Conservation (phyloP, 2,329 filamentous ascomycete genomes). For the Diaporthe sp. region DNA sequence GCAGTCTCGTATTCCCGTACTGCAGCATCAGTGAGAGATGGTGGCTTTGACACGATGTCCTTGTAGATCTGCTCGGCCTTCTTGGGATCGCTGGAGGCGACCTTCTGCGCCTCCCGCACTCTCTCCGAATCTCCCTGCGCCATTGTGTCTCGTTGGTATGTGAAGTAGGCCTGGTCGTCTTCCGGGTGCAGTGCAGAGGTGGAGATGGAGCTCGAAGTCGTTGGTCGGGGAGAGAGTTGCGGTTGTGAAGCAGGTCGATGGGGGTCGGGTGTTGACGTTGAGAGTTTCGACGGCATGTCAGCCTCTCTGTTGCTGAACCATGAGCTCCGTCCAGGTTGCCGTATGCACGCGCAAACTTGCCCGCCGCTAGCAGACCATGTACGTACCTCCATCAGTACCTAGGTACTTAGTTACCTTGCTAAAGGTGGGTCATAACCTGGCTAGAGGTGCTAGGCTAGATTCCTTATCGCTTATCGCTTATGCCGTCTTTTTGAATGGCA, state of each 20-base stretch:
- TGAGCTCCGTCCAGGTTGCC: constrained; percentile 36
- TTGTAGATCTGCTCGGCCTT: constrained; percentile 92
- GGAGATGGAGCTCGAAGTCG: background rate
- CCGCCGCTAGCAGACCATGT: constrained; percentile 19
- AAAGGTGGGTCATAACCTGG: background rate
- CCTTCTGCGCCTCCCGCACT: constrained; percentile 90
- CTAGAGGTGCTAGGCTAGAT: background rate
- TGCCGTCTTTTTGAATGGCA: background rate
- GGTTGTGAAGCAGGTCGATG: constrained; percentile 25
- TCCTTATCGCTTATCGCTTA: constrained; percentile 30
- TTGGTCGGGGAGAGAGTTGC: background rate
- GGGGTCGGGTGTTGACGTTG: constrained; percentile 24
- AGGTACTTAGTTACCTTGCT: background rate
- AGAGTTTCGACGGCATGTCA: constrained; percentile 15
- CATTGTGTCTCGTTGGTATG: constrained; percentile 55
- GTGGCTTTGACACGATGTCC: constrained; percentile 87
- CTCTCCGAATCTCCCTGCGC: constrained; percentile 72
- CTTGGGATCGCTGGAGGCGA: constrained; percentile 82
- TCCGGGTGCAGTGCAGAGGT: background rate
- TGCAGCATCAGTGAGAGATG: constrained; percentile 86
- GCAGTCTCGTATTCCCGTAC: constrained; percentile 93
- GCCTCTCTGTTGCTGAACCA: constrained; percentile 19
- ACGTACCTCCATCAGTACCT: constrained; percentile 8
- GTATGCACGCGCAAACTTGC: constrained; percentile 37
- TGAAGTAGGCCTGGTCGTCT: background rate